Conservation (phyloP, 768 basidiomycete species). For the Russula dissimulans region DNA sequence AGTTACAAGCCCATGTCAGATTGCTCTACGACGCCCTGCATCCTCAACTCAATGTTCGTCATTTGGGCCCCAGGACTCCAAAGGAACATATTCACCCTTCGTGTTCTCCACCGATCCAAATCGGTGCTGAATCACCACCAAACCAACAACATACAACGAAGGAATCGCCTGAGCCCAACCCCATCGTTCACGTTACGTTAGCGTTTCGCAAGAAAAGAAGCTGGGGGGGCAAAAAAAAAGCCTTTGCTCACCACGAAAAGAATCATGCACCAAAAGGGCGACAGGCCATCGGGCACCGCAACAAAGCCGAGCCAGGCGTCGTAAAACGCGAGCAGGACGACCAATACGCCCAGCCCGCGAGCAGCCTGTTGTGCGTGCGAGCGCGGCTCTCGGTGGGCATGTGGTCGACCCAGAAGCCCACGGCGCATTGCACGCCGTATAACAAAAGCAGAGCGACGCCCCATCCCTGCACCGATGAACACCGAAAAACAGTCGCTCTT, state of each 20-base stretch:
- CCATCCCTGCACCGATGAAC: background rate
- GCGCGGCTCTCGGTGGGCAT: background rate
- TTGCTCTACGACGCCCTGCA: too few relatives aligned
- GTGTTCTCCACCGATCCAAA: background rate
- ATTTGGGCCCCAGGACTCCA: background rate
- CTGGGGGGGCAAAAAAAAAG: too few relatives aligned
- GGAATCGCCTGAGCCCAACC: background rate
- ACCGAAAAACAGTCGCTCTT: background rate
- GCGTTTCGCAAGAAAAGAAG: background rate
- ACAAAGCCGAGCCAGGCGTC: constrained; percentile 7
- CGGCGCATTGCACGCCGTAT: constrained; percentile 1
- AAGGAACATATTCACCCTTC: background rate
- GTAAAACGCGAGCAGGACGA: constrained; percentile 4
- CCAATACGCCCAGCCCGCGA: background rate
- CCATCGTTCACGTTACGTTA: background rate
- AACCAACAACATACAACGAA: background rate
- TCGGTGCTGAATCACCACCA: background rate
- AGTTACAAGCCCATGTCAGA: too few relatives aligned
- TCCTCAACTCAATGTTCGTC: too few relatives aligned
- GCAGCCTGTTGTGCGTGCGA: background rate
- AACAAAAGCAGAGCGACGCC: background rate
- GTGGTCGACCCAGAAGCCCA: background rate
- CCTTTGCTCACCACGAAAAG: background rate
- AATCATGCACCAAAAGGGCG: background rate
- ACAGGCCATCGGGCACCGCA: background rate